phyloP scores from a whole-genome alignment of 2,329 filamentous ascomycete species.

The Chrysoporthe puriensis region DNA sequence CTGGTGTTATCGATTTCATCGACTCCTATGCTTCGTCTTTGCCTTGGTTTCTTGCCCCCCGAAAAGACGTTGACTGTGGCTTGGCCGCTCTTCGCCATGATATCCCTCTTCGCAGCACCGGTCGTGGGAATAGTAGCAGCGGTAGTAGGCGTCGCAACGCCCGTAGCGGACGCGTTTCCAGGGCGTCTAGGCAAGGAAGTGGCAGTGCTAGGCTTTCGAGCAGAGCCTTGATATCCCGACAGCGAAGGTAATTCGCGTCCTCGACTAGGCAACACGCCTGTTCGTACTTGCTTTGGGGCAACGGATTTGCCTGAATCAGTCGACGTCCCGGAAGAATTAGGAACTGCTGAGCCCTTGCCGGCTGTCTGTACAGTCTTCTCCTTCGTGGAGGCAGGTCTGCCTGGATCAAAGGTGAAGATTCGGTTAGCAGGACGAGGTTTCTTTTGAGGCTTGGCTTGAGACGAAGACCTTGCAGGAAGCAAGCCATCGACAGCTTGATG shows the following conservation, averaged over 20 bases:
- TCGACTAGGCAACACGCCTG: slow-evolving; percentile 10
- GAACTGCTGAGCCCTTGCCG: background rate
- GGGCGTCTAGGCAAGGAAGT: slow-evolving; percentile 6
- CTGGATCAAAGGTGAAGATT: slow-evolving; percentile 44
- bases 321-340: background rate
- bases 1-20: slow-evolving; percentile 47
- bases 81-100: slow-evolving; percentile 35
- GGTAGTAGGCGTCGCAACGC: background rate
- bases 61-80: slow-evolving; percentile 50
- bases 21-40: slow-evolving; percentile 42
- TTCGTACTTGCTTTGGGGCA: background rate
- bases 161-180: background rate
- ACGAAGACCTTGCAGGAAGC: slow-evolving; percentile 3
- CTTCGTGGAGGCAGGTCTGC: slow-evolving; percentile 40
- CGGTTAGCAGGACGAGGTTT: slow-evolving; percentile 1
- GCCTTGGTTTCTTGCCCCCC: slow-evolving; percentile 45
- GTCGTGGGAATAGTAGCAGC: background rate
- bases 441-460: slow-evolving; percentile 5
- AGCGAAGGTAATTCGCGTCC: slow-evolving; percentile 12
- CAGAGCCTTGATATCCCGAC: slow-evolving; percentile 43
- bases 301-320: background rate
- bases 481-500: slow-evolving; percentile 7
- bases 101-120: slow-evolving; percentile 11
- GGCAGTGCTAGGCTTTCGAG: slow-evolving; percentile 32
- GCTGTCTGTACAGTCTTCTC: slow-evolving; percentile 20